Evolutionary conservation across 2,329 filamentous ascomycete genomes (phyloP).

Genomic region (Alternaria infectoria): DNA sequence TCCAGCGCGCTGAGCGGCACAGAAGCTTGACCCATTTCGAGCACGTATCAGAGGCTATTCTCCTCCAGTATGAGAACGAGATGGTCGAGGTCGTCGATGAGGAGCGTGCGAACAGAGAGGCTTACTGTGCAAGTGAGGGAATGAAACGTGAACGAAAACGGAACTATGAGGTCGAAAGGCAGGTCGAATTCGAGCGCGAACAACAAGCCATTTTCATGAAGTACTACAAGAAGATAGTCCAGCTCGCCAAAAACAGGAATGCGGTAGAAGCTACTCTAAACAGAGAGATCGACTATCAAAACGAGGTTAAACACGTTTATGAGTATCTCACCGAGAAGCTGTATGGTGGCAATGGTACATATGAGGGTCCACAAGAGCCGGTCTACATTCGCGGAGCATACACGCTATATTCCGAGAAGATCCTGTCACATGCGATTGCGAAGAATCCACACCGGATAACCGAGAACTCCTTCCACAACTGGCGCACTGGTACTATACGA

Average conservation of each 20-base stretch:
- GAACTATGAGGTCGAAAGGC: too few relatives aligned
- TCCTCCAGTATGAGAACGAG: not conserved
- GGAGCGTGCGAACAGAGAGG: too few relatives aligned
- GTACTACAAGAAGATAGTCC: not conserved
- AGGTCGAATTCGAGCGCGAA: not conserved
- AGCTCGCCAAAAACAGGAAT: not conserved
- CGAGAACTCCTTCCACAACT: too few relatives aligned
- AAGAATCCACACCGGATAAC: too few relatives aligned
- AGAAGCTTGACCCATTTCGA: not conserved
- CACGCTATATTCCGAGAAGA: not conserved
- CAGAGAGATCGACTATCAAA: not conserved
- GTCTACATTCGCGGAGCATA: not conserved
- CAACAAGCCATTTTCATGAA: not conserved
- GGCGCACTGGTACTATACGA: not conserved
- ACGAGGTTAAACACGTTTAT: too few relatives aligned
- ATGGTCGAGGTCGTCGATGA: not conserved
- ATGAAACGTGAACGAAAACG: too few relatives aligned
- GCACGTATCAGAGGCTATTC: fast-evolving
- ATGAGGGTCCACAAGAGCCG: not conserved
- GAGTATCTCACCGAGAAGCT: too few relatives aligned
- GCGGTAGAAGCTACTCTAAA: not conserved
- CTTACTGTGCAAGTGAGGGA: too few relatives aligned
- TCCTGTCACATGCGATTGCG: too few relatives aligned
- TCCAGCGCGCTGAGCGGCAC: fast-evolving
- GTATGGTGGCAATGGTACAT: too few relatives aligned